These are phyloP conservation scores for Raphanus hybrid DNA, from an alignment of 441 rosid genomes.

Conservation along the genomic window DNA sequence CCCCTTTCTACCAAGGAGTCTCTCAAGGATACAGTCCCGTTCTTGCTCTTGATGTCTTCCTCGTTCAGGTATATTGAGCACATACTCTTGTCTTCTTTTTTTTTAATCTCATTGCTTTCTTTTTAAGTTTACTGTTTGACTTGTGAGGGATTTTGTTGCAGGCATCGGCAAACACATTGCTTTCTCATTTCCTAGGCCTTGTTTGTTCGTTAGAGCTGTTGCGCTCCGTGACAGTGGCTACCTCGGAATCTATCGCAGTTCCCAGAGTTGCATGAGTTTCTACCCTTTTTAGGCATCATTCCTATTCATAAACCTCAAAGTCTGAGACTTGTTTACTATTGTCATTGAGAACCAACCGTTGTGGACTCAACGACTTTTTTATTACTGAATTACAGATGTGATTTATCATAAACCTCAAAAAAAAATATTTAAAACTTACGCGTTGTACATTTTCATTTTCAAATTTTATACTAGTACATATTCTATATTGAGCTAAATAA, in stretches of 20 bases:
- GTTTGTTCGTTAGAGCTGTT: constrained; percentile 87
- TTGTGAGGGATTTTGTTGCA: constrained; percentile 44
- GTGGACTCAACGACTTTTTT: constrained; percentile 14
- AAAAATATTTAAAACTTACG: no score
- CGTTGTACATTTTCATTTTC: no score
- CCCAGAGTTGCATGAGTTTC: constrained; percentile 58
- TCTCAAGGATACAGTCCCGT: constrained; percentile 84
- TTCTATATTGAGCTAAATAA: no score
- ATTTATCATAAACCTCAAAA: no score
- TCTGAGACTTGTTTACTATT: constrained; percentile 7
- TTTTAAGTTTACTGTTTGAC: neutral
- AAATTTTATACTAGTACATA: no score
- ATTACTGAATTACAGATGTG: constrained; percentile 18
- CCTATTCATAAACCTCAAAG: constrained; percentile 6
- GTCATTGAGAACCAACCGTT: constrained; percentile 2
- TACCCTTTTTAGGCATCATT: neutral
- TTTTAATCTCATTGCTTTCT: neutral
- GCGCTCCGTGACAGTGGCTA: constrained; percentile 84
- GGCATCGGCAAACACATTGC: constrained; percentile 95
- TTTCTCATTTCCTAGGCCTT: constrained; percentile 94
- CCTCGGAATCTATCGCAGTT: constrained; percentile 52
- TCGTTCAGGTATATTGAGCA: constrained; percentile 81
- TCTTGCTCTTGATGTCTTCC: constrained; percentile 91
- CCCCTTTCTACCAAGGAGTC: constrained; percentile 84
- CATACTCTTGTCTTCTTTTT: neutral